Base-by-base conservation (phyloP, 169 alveolate species). In the Eimeria brunetti region DNA sequence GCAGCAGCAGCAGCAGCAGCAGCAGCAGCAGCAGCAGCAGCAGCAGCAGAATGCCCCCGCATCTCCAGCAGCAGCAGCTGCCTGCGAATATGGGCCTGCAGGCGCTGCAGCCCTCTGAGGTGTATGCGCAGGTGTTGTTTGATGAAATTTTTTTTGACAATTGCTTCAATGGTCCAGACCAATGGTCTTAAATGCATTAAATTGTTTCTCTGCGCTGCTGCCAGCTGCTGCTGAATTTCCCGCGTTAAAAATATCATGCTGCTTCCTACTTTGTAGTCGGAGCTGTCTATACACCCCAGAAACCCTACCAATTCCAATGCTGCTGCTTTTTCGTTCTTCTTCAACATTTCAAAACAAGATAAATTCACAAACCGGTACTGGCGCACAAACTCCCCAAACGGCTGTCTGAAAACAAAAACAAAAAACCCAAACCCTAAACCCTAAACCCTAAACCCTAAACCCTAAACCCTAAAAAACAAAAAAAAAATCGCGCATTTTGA, bases 381-480 rank as follows among this genome's bases (percentile, higher is more conserved):
- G 92, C 96, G 97, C 62, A 97, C 81, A 85, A 97, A 97, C n/a
- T 98, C 98, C 44, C 96, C 97, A 73, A 97, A 98, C 7, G 98
- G 96, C 53, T 99, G 93, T 78, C 99, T 85, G 92, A 30, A 46
- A 36, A 20, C 60, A 36, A 64, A 64, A n/a, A 11, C 41, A 16
- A 24, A 2, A 58, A 58, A 16, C 22, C n/a, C 22, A 58, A 24
- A 58, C 67, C 67, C 67, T 58, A 24, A 18, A 2, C 22, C 67
- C 67, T 24, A 58, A 24, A 58, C 67, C 67, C 67, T 58, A 58
- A 58, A 58, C 67, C 67, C 67, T 58, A 24, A 58, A 16, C 67
- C 1, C 67, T 2, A 58, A 58, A 58, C 14, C 67, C 67, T 58
- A n/a, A n/a, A n/a, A n/a, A n/a, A n/a, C n/a, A n/a, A n/a, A n/a